These are phyloP conservation scores for Mycena olivaceomarginata DNA, from an alignment of 768 basidiomycete genomes.

Conservation along the genomic window DNA sequence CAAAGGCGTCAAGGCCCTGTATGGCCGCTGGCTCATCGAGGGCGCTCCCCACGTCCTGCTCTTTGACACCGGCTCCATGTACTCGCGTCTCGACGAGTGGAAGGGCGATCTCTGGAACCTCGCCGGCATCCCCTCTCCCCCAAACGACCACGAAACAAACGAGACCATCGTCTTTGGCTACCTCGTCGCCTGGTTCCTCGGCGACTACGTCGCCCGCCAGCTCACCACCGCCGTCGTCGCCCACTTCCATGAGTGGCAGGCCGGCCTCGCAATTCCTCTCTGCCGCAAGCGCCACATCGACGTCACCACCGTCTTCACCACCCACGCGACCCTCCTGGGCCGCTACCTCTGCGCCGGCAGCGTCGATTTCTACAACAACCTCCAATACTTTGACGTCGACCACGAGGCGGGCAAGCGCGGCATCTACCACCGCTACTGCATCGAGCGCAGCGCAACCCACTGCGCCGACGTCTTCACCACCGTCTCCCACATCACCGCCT, in stretches of 20 bases:
- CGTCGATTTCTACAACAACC: slow-evolving; percentile 99
- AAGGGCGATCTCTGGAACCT: slow-evolving; percentile 99
- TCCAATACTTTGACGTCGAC: slow-evolving; percentile 99
- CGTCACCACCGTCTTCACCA: slow-evolving; percentile 98
- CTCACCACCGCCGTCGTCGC: slow-evolving; percentile 92
- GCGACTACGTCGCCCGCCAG: slow-evolving; percentile 93
- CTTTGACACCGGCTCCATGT: slow-evolving; percentile 95
- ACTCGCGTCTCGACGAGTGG: slow-evolving; percentile 96
- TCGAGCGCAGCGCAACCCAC: slow-evolving; percentile 95
- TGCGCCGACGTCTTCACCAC: slow-evolving; percentile 99
- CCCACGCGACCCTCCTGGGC: slow-evolving; percentile 98
- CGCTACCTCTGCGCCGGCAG: slow-evolving; percentile 98
- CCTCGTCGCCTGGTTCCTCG: slow-evolving; percentile 99
- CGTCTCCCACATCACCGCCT: slow-evolving; percentile 98
- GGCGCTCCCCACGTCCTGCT: slow-evolving; percentile 96
- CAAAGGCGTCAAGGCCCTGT: slow-evolving; percentile 94
- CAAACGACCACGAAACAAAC: slow-evolving; percentile 98
- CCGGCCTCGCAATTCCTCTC: slow-evolving; percentile 94
- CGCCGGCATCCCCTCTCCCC: slow-evolving; percentile 97
- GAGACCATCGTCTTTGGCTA: slow-evolving; percentile 99
- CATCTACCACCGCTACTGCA: slow-evolving; percentile 98
- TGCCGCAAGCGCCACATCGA: slow-evolving; percentile 98
- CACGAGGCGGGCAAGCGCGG: slow-evolving; percentile 99
- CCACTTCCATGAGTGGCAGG: slow-evolving; percentile 99
- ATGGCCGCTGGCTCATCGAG: slow-evolving; percentile 99